Base-by-base conservation (phyloP, 2,329 filamentous ascomycete species). In the Xylariaceae sp. region DNA sequence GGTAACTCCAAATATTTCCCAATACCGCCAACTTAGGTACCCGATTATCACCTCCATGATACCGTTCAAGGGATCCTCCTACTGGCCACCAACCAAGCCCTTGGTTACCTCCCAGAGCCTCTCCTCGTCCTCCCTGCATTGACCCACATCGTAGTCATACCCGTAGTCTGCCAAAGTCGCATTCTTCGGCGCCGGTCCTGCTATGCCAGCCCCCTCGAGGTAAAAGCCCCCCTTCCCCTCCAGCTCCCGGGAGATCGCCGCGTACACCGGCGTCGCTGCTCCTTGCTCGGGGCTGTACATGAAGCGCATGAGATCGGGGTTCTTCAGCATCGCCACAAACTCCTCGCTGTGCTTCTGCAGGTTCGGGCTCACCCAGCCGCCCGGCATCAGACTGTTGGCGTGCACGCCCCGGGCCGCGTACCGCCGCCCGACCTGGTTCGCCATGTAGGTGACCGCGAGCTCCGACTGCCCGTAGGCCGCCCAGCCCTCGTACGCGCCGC, bases 401-500 rank as follows among this genome's bases (percentile, higher is more conserved):
- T 70, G 68, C 0, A 75, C 43, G 18, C 67, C 64, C 7, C 52
- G 45, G 1, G 51, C 19, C 1, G 64, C 68, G 43, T 69, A 73
- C 1, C 59, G 59, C 6, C 71, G 64, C 28, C 74, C 71, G 12
- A 76, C 63, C 39, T 72, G 61, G 46, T 69, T 73, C 9, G 71
- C 63, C 49, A 69, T 65, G 43, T 63, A 72, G 29, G 76, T 65
- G 43, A 69, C 70, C 1, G 72, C 67, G 1, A 62, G 59, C 47
- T 75, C 76, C 24, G 34, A 37, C 19, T 37, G 34, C 6, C 13
- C 34, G 34, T 37, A 37, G 13, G 34, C 34, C 9, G 19, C 33
- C 28, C 29, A 37, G 2, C 41, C 39, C 3, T 18, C 15, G 29
- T 50, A 50, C n/a, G n/a, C n/a, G 17, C 17, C 42, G 6, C 17